A percentile compares a stretch with the other conserved stretches of the same genome.
Evolutionary conservation across 208 protist species (phyloP).

Genomic region (Trypanosoma scelopori): DNA sequence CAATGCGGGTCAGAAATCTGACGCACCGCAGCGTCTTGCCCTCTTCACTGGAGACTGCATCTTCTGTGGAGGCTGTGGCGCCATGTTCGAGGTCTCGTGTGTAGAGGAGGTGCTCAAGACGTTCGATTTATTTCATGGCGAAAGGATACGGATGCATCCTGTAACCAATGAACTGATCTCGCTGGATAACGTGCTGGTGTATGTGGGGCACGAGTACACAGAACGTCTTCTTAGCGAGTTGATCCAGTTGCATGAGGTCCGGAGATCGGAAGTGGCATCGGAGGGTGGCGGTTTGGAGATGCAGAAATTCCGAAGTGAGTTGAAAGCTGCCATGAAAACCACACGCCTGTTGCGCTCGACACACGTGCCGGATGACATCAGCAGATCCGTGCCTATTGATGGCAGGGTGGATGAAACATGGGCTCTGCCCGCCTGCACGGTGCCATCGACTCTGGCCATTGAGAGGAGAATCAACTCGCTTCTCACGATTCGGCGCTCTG

Average conservation of each 20-base stretch:
- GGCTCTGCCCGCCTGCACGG: slow-evolving; percentile 51
- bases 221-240: slow-evolving; percentile 54
- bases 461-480: slow-evolving; percentile 69
- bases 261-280: neutral
- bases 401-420: neutral
- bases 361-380: slow-evolving; percentile 18
- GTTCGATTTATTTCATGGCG: slow-evolving; percentile 39
- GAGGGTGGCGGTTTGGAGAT: neutral
- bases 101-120: slow-evolving; percentile 52
- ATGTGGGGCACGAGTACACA: slow-evolving; percentile 85
- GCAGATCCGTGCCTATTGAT: neutral
- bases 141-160: slow-evolving; percentile 60
- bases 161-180: slow-evolving; percentile 48
- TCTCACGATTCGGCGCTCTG: slow-evolving; percentile 50
- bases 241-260: slow-evolving; percentile 5
- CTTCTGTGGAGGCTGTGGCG: slow-evolving; percentile 91
- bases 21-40: slow-evolving; percentile 33
- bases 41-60: slow-evolving; percentile 94
- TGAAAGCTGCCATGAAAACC: slow-evolving; percentile 27
- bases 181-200: slow-evolving; percentile 62
- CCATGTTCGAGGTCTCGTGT: slow-evolving; percentile 85
- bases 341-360: slow-evolving; percentile 41
- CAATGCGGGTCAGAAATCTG: slow-evolving; percentile 30
- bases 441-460: slow-evolving; percentile 64
- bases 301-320: slow-evolving; percentile 24